Evolutionary conservation across 2,329 filamentous ascomycete genomes (phyloP), one percentile per base, ranked within the genome.

Genomic region (Pestalotiopsis sp.): DNA sequence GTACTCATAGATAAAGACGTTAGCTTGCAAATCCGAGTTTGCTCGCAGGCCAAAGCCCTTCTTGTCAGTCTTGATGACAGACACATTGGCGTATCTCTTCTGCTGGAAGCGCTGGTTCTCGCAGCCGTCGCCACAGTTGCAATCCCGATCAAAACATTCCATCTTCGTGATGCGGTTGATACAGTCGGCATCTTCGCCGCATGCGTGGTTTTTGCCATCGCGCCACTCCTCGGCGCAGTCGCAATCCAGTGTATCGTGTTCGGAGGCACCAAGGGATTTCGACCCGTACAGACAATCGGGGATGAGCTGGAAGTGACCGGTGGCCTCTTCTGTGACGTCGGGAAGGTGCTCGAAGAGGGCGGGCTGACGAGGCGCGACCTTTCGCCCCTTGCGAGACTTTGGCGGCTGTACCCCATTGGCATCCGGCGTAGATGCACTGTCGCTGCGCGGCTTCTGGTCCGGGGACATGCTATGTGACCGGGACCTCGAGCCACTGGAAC

Each of bases 81-180:
- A 92, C 69, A 99, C 96, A 74, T 93, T 83, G 76, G 95, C 95
- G 77, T 96, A 98, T 76, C 97, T 89, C 80, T 92, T 95, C 74
- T 90, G 92, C 80, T 97, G 93, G 76, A 99, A 98, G 70, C 96
- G 92, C 80, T 97, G 94, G 78, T 99, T 99, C 79, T 97, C 93
- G 80, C 96, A 99, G 63, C 89, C 90, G 49, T 89, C 84, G 67
- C 95, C 95, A 80, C 96, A 99, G 77, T 94, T 93, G 81, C 95
- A 96, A 73, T 95, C 92, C 70, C 90, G 90, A 72, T 87, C 85
- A 45, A 93, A 87, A 79, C 96, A 99, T 83, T 99, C 96, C 89
- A 98, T 97, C 81, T 98, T 98, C 69, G 95, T 98, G 68, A 94
- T 93, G 76, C 96, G 93, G 81, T 99, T 99, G 85, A 99, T 99